These are phyloP conservation scores for Ambrosia artemisiifolia DNA, from an alignment of 129 eudicot species.

Conservation along the genomic window DNA sequence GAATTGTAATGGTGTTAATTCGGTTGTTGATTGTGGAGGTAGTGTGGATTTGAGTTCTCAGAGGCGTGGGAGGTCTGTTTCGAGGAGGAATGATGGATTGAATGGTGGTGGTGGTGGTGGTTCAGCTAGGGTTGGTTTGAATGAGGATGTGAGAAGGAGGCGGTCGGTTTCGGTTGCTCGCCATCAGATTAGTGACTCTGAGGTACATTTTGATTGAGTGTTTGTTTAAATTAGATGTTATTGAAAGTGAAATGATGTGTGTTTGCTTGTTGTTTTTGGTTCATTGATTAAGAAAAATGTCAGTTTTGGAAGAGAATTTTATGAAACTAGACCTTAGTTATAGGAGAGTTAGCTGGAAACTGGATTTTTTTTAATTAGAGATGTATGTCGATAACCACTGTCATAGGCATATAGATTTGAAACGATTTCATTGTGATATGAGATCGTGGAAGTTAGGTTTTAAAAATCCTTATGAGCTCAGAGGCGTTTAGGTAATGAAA, in stretches of 20 bases:
- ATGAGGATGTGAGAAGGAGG: constrained; percentile 56
- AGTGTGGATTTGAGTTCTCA: neutral
- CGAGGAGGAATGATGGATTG: constrained; percentile 42
- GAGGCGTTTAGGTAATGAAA: no score
- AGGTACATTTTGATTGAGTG: constrained; percentile 30
- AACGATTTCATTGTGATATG: no score
- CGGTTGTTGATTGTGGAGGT: neutral
- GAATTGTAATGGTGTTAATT: constrained; percentile 14
- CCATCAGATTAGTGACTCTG: constrained; percentile 55
- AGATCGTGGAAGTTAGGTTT: no score
- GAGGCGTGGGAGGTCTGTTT: constrained; percentile 70
- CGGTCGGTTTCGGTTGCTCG: constrained; percentile 75
- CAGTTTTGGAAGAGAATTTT: no score
- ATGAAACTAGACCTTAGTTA: no score
- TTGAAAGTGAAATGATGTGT: neutral
- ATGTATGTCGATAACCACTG: no score
- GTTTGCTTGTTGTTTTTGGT: no score
- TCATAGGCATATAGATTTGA: no score
- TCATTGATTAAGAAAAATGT: no score
- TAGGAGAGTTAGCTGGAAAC: no score
- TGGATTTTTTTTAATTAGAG: no score
- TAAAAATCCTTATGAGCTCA: no score
- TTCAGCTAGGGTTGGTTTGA: constrained; percentile 24
- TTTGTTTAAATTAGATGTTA: neutral
- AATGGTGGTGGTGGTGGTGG: constrained; percentile 11